Evolutionary conservation across 2,329 filamentous ascomycete genomes (phyloP), one percentile per base, ranked within the genome.

Genomic region (Beauveria sp.): DNA sequence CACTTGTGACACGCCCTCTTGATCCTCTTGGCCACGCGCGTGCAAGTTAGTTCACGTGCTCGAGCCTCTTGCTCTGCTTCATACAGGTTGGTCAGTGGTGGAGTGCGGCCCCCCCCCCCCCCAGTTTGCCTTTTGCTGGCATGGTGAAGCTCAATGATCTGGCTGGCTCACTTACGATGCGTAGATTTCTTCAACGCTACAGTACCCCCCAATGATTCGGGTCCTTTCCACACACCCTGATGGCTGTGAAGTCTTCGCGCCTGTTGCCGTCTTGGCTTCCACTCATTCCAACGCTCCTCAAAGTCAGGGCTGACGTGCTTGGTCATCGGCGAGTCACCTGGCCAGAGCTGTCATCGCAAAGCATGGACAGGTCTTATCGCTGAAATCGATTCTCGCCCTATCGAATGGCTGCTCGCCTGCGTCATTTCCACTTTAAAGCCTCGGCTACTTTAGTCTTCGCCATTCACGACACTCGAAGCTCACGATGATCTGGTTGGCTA

Each of bases 41-140:
- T 59, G 34, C 34, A 34, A 24, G 18, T 14, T 38, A 28, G 47
- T 59, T 52, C 57, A 59, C 57, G 57, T 59, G 57, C 22, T 24
- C 43, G 43, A 50, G 22, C 26, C 5, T 24, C n/a, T 53, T 24
- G 34, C 30, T 30, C 34, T 40, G 30, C 30, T 49, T 51, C 22
- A 7, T 24, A 12, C 30, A 50, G 45, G 42, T 42, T 52, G 34
- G 20, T 47, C 20, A 22, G 45, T 20, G 20, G 22, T 38, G 30
- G 22, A 16, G 30, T 50, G 57, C 47, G 16, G 38, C 26, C 28
- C 26, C 4, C 0, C 34, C 14, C 1, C 34, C 12, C 34, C 34
- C 34, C 30, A 14, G 34, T 38, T 38, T 38, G 34, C 12, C 34
- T 14, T 14, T 38, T 45, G 28, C 20, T 38, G 14, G 28, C 43